Evolutionary conservation across 2,329 filamentous ascomycete species (phyloP).

Genomic region (Sarocladium brachiariae): DNA sequence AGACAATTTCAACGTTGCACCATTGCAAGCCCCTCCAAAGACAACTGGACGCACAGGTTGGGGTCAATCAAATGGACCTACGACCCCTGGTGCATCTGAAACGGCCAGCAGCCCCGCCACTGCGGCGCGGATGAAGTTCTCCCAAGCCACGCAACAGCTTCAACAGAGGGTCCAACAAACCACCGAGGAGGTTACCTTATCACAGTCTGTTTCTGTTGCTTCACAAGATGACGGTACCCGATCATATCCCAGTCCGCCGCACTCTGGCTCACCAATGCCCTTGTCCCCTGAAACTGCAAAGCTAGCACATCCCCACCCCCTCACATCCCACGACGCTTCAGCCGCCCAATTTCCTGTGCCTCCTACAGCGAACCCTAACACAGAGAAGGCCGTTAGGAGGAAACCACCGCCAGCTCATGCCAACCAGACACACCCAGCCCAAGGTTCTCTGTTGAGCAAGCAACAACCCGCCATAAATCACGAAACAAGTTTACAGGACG

Average conservation of each 20-base stretch:
- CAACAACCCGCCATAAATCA: conserved; percentile 3
- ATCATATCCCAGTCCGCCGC: conserved; percentile 28
- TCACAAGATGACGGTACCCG: conserved; percentile 15
- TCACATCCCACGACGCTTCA: conserved; percentile 2
- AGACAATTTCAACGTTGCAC: conserved; percentile 50
- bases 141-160: conserved; percentile 18
- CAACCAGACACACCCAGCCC: conserved; percentile 8
- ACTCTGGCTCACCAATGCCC: conserved; percentile 19
- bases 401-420: conserved; percentile 33
- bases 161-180: conserved; percentile 25
- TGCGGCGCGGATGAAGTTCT: neutral
- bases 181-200: neutral
- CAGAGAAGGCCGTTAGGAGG: conserved; percentile 35
- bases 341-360: conserved; percentile 11
- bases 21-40: conserved; percentile 49
- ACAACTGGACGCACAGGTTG: conserved; percentile 15
- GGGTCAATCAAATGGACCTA: neutral
- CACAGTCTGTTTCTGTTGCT: neutral
- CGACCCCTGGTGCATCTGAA: conserved; percentile 5
- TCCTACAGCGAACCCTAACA: conserved; percentile 18
- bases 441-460: neutral
- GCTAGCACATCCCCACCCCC: conserved; percentile 14
- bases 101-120: conserved; percentile 1
- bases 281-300: conserved; percentile 14
- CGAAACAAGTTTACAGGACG: conserved; percentile 24